Conservation (phyloP, 495 filamentous ascomycete genomes). For the Rhypophila decipiens region DNA sequence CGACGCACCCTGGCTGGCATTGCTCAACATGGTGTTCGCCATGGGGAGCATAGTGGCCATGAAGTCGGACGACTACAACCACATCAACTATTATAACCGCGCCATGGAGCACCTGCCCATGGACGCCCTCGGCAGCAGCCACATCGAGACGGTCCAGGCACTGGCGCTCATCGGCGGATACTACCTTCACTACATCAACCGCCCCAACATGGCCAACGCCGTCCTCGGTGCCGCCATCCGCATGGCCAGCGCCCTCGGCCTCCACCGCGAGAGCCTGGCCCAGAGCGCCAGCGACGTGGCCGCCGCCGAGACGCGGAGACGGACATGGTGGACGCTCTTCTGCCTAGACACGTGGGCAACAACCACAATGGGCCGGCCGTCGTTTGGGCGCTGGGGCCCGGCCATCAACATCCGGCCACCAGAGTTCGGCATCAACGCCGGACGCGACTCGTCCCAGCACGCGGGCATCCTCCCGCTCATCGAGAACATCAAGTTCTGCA, state of each 20-base stretch:
- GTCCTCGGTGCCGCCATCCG: constrained; percentile 60
- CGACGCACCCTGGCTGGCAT: constrained; percentile 67
- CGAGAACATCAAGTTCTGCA: constrained; percentile 75
- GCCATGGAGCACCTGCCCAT: constrained; percentile 63
- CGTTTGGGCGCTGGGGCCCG: constrained; percentile 66
- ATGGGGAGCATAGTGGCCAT: constrained; percentile 67
- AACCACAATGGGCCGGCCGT: constrained; percentile 70
- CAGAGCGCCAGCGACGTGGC: constrained; percentile 46
- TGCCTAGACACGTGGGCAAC: constrained; percentile 76
- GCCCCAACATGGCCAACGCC: constrained; percentile 68
- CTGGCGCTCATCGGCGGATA: constrained; percentile 66
- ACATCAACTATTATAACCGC: constrained; percentile 65
- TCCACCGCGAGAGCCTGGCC: constrained; percentile 65
- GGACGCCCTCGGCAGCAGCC: constrained; percentile 62
- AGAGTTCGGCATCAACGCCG: constrained; percentile 44
- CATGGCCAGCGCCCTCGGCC: constrained; percentile 65
- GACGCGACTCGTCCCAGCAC: constrained; percentile 47
- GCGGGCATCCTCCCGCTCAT: constrained; percentile 64
- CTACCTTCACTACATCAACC: constrained; percentile 75
- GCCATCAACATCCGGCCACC: constrained; percentile 66
- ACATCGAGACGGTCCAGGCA: constrained; percentile 65
- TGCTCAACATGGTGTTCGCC: constrained; percentile 77
- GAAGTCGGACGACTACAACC: constrained; percentile 63
- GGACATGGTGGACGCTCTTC: constrained; percentile 77
- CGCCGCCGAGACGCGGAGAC: constrained; percentile 57